These are phyloP conservation scores for Amborella trichopoda DNA, from an alignment of 164 flowering plant species.

Conservation along the genomic window DNA sequence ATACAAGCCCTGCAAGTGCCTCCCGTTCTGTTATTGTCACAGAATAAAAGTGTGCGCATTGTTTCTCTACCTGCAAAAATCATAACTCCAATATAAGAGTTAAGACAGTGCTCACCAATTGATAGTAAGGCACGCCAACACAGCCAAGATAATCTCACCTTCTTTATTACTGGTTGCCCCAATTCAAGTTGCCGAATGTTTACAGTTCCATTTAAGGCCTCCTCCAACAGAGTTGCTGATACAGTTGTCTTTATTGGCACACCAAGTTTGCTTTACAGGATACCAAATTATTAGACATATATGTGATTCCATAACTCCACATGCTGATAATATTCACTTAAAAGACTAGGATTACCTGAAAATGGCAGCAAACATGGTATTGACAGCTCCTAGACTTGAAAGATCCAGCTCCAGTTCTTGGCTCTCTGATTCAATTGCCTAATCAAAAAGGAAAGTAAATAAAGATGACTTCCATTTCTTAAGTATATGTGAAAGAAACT, in stretches of 20 bases:
- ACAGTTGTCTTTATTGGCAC: conserved; percentile 96
- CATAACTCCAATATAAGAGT: neutral
- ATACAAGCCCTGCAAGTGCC: conserved; percentile 67
- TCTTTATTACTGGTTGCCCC: conserved; percentile 48
- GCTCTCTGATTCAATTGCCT: conserved; percentile 90
- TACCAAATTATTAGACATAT: neutral
- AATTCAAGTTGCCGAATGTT: conserved; percentile 44
- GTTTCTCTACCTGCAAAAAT: conserved; percentile 77
- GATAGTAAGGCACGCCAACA: too few relatives aligned
- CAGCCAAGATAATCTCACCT: conserved; percentile 25
- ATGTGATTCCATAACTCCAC: too few relatives aligned
- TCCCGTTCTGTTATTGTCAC: conserved; percentile 71
- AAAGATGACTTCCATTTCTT: too few relatives aligned
- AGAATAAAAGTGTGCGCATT: conserved; percentile 85
- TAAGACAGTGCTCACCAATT: too few relatives aligned
- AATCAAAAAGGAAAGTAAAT: too few relatives aligned
- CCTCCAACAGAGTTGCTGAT: conserved; percentile 87
- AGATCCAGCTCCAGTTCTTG: conserved; percentile 95
- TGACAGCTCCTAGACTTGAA: conserved; percentile 85
- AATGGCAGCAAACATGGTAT: conserved; percentile 95
- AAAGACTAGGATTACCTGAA: conserved; percentile 42
- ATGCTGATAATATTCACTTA: neutral
- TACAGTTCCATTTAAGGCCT: conserved; percentile 77
- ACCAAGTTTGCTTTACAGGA: conserved; percentile 71
- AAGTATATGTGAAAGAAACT: too few relatives aligned